Evolutionary conservation across 352 stramenopile species (phyloP).

Genomic region (Phytophthora crassamura): DNA sequence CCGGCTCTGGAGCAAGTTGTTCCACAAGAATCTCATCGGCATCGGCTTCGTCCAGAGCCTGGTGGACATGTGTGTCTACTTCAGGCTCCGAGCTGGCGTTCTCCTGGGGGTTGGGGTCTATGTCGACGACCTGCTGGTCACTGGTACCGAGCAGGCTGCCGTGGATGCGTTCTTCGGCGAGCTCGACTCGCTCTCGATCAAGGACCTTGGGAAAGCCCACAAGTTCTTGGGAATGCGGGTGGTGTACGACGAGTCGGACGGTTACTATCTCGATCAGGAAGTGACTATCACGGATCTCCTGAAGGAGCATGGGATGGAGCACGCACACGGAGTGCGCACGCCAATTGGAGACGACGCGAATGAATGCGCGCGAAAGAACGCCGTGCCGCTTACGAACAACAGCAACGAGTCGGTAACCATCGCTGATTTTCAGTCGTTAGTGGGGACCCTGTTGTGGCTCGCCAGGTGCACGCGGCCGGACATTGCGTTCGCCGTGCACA

Average conservation of each 20-base stretch:
- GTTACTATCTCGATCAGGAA: constrained; percentile 32
- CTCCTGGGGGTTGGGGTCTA: constrained; percentile 27
- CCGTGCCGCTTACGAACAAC: too few species aligned
- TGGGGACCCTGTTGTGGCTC: too few species aligned
- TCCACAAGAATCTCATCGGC: constrained; percentile 21
- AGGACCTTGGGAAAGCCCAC: constrained; percentile 29
- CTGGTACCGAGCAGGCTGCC: not conserved
- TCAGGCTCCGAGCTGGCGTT: not conserved
- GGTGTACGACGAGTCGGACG: not conserved
- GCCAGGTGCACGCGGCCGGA: too few species aligned
- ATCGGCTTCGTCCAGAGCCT: constrained; percentile 22
- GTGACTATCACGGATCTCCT: constrained; percentile 4
- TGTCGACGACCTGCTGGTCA: constrained; percentile 41
- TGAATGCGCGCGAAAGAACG: too few species aligned
- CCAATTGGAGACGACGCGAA: too few species aligned
- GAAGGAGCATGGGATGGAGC: too few species aligned
- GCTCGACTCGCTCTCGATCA: constrained; percentile 26
- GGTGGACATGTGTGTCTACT: constrained; percentile 39
- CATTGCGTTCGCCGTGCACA: too few species aligned
- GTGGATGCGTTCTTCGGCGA: constrained; percentile 23
- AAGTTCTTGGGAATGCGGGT: constrained; percentile 44
- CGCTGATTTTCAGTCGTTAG: too few species aligned
- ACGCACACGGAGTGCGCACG: too few species aligned
- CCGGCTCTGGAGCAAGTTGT: constrained; percentile 32
- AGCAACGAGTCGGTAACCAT: too few species aligned